Conservation (phyloP, 202 grass and related monocot species). For the Digitaria exilis region DNA sequence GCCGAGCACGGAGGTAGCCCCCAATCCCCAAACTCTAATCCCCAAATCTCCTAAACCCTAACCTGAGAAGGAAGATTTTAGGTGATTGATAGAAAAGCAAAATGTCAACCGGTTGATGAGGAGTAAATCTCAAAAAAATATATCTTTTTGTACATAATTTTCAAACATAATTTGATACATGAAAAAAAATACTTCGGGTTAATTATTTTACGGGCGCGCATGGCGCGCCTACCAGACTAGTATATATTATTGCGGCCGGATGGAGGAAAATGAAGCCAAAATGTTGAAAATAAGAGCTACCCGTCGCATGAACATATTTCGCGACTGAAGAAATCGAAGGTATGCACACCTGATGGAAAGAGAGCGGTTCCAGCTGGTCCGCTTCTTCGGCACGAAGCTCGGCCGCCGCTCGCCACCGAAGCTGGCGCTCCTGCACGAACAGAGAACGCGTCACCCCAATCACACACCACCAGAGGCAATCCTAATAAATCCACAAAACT, state of each 20-base stretch:
- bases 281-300: not conserved
- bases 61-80: no score
- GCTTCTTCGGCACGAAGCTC: slow-evolving; percentile 59
- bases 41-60: no score
- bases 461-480: not conserved
- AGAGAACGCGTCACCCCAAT: slow-evolving; percentile 4
- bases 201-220: no score
- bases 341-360: slow-evolving; percentile 83
- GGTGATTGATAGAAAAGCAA: no score
- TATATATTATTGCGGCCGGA: not conserved
- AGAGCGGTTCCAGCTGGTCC: slow-evolving; percentile 86
- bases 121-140: no score
- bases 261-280: not conserved
- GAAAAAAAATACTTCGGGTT: no score
- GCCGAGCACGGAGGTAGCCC: no score
- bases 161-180: no score
- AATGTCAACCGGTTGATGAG: no score
- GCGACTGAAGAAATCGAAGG: not conserved
- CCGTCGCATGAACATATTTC: not conserved
- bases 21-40: no score
- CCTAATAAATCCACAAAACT: slow-evolving; percentile 12
- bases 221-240: no score
- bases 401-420: slow-evolving; percentile 45
- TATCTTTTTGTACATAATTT: no score
- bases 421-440: slow-evolving; percentile 31